These are phyloP conservation scores for Sporothrix pseudoabietina DNA, from an alignment of 2,329 filamentous ascomycete genomes.

Conservation along the genomic window DNA sequence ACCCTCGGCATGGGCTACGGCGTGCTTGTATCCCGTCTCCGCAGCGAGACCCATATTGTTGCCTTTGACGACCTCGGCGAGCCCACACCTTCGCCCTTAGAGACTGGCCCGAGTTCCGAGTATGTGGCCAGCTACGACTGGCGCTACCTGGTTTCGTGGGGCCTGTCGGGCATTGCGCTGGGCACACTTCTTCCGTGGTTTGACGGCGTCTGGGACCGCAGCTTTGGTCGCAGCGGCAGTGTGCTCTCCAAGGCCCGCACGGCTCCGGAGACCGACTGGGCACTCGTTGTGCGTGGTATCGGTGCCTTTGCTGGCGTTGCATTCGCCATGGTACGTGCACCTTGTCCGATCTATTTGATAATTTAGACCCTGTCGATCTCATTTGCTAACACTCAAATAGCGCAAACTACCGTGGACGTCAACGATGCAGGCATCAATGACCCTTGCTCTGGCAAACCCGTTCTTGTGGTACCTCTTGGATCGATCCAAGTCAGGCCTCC, in stretches of 20 bases:
- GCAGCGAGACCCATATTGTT: conserved; percentile 59
- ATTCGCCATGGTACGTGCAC: conserved; percentile 71
- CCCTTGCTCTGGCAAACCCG: conserved; percentile 87
- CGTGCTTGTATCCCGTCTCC: conserved; percentile 75
- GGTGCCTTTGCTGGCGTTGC: conserved; percentile 64
- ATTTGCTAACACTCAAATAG: conserved; percentile 47
- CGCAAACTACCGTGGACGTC: conserved; percentile 91
- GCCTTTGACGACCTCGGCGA: conserved; percentile 24
- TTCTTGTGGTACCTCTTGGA: conserved; percentile 96
- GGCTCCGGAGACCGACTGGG: conserved; percentile 68
- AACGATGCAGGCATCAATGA: conserved; percentile 87
- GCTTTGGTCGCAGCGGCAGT: conserved; percentile 41
- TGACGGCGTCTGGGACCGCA: conserved; percentile 71
- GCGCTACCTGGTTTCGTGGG: conserved; percentile 80
- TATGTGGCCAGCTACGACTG: conserved; percentile 49
- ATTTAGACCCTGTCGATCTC: background rate
- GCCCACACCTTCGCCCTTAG: conserved; percentile 42
- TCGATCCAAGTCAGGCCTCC: conserved; percentile 79
- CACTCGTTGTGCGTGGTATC: conserved; percentile 60
- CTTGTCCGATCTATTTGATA: conserved; percentile 12
- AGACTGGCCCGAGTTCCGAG: background rate
- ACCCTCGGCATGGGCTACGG: conserved; percentile 81
- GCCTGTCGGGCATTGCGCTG: conserved; percentile 71
- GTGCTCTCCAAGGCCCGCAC: conserved; percentile 40
- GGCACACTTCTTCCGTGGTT: conserved; percentile 83